phyloP scores from a whole-genome alignment of 2,329 filamentous ascomycete species.

The Colletotrichum filicis region DNA sequence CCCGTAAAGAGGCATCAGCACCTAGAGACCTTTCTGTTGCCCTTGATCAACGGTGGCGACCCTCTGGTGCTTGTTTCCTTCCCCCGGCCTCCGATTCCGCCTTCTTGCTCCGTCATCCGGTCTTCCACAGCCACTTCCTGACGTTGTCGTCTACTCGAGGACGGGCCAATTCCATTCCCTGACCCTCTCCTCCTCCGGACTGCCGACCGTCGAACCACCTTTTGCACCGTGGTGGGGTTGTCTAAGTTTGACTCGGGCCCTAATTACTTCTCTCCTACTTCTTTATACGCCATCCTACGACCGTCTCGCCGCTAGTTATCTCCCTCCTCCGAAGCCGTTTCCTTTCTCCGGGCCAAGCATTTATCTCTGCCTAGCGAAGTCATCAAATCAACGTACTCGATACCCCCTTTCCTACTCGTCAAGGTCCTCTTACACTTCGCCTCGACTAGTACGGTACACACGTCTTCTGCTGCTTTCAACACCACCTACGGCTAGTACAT shows the following conservation, averaged over 20 bases:
- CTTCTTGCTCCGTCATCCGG: conserved; percentile 28
- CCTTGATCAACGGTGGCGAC: conserved; percentile 31
- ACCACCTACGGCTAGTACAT: not conserved
- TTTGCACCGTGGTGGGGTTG: conserved; percentile 29
- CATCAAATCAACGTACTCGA: conserved; percentile 2
- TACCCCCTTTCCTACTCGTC: not conserved
- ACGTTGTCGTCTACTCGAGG: conserved; percentile 20
- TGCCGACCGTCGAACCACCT: conserved; percentile 33
- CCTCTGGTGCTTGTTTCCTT: conserved; percentile 5
- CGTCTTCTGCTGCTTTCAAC: conserved; percentile 2
- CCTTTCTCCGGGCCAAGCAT: conserved; percentile 1
- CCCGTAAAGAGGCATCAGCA: not conserved
- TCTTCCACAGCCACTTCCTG: conserved; percentile 9
- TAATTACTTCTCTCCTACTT: conserved; percentile 5
- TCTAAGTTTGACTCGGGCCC: conserved; percentile 22
- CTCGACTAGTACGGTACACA: not conserved
- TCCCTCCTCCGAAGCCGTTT: conserved; percentile 7
- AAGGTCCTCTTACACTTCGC: conserved; percentile 12
- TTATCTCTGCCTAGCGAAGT: conserved; percentile 9
- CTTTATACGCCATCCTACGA: conserved; percentile 3
- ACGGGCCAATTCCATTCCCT: conserved; percentile 18
- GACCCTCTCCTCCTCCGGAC: conserved; percentile 15
- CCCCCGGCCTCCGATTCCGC: conserved; percentile 21
- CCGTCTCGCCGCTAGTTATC: not conserved
- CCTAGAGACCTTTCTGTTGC: conserved; percentile 5